Evolutionary conservation across 305 asterid species (phyloP), one percentile per base, ranked within the genome.

Genomic region (Striga hermonthica): DNA sequence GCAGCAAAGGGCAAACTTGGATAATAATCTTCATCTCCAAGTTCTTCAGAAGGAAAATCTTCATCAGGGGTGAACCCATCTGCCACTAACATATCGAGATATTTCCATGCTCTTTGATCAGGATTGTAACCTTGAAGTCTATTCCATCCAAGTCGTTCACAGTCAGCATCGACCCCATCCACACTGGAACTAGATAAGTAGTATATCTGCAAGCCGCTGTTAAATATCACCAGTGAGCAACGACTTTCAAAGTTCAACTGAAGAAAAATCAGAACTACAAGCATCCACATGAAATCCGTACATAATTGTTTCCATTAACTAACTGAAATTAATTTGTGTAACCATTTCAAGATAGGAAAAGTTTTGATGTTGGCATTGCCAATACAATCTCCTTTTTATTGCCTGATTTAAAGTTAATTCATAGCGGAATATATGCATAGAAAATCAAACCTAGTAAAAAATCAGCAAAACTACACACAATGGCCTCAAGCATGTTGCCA

Each of bases 1-100:
- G 98, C 94, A 63, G 97, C 95, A 77, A 90, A 92, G 70, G 98
- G 98, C 82, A 90, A 80, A 76, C 95, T 93, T 68, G 98, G 82
- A 59, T 65, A 75, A 84, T 93, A 93, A 74, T 93, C 98, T 57
- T 86, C 62, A 57, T 57, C 97, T 61, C 74, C 86, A 55, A 87
- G 71, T 59, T 93, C 98, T 75, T 90, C 97, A 40, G 65, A 66
- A 72, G 81, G 73, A 66, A 78, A 84, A 64, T 83, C 90, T 53
- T 90, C 86, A 60, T 87, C 89, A 45, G 71, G 73, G 8, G 60
- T 63, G 16, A 76, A 62, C 75, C 68, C 71, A 53, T 73, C 81
- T 82, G 76, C 85, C 64, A 81, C 85, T 65, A 86, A 57, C 50
- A 72, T 67, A 58, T 76, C 75, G 44, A 93, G 90, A 80, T 90